phyloP scores from a whole-genome alignment of 208 protist species.

The Trypanosoma scelopori region DNA sequence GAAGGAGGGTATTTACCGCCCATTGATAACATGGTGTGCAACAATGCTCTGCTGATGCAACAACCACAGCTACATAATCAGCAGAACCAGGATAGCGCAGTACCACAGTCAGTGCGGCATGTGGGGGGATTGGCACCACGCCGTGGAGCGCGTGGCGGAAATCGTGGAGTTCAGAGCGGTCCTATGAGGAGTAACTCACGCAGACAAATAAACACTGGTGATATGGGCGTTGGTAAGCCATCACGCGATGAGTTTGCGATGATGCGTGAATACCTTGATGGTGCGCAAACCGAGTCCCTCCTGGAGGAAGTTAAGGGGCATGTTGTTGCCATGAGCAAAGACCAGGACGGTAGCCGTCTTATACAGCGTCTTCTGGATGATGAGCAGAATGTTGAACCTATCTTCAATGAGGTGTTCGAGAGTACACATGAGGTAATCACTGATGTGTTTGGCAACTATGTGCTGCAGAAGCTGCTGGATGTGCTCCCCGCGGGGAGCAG shows the following conservation, averaged over 20 bases:
- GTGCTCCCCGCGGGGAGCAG: slow-evolving; percentile 47
- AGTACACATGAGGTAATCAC: slow-evolving; percentile 84
- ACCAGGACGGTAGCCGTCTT: slow-evolving; percentile 97
- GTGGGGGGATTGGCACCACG: not conserved
- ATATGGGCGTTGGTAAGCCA: not conserved
- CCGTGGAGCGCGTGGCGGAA: not conserved
- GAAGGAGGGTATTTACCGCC: not conserved
- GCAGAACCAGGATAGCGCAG: not conserved
- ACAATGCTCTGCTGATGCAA: not conserved
- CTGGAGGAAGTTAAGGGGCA: slow-evolving; percentile 73
- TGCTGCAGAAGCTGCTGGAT: slow-evolving; percentile 98
- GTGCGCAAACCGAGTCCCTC: slow-evolving; percentile 39
- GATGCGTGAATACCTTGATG: slow-evolving; percentile 50
- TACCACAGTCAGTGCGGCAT: not conserved
- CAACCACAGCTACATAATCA: slow-evolving; percentile 1
- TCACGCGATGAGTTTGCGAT: not conserved
- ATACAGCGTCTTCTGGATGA: slow-evolving; percentile 96
- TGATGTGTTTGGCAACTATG: slow-evolving; percentile 99
- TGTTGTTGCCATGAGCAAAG: slow-evolving; percentile 89
- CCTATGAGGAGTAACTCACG: not conserved
- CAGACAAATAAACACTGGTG: not conserved
- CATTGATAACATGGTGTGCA: not conserved
- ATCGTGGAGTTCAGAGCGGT: not conserved
- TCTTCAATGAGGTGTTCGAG: slow-evolving; percentile 89
- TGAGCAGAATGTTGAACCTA: slow-evolving; percentile 74